Conservation (phyloP, 2,329 filamentous ascomycete species). For the Colletotrichum costaricense region DNA sequence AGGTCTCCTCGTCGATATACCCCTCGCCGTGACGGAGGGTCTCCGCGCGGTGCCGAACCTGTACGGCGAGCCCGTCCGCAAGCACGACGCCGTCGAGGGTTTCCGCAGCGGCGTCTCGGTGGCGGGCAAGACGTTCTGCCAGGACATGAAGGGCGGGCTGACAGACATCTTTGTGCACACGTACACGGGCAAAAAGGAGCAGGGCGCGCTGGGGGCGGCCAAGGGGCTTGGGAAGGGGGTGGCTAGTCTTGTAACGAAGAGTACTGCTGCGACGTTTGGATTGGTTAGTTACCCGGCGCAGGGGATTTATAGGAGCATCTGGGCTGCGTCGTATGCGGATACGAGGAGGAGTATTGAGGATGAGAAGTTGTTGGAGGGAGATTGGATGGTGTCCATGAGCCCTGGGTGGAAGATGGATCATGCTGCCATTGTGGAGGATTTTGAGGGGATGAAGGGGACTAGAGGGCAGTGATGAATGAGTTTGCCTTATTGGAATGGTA, state of each 20-base stretch:
- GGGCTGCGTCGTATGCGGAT: constrained; percentile 18
- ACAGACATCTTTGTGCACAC: constrained; percentile 36
- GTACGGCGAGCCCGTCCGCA: constrained; percentile 34
- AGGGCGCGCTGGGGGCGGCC: constrained; percentile 28
- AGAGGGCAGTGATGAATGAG: not conserved
- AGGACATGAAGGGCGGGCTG: constrained; percentile 30
- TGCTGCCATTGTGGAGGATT: constrained; percentile 33
- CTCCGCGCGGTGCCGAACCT: constrained; percentile 36
- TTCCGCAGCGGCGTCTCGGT: constrained; percentile 36
- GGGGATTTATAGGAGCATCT: constrained; percentile 32
- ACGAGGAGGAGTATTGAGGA: constrained; percentile 28
- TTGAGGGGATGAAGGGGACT: constrained; percentile 26
- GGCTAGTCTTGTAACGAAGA: constrained; percentile 34
- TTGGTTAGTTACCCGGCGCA: constrained; percentile 36
- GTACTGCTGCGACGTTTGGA: constrained; percentile 30
- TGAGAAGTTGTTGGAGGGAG: constrained; percentile 29
- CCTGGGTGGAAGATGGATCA: constrained; percentile 30
- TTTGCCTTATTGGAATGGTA: not conserved
- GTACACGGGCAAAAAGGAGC: constrained; percentile 33
- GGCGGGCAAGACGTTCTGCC: constrained; percentile 31
- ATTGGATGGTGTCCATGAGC: constrained; percentile 34
- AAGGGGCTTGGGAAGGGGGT: constrained; percentile 35
- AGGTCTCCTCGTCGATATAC: constrained; percentile 61
- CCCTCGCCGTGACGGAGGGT: constrained; percentile 36
- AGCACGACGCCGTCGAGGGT: constrained; percentile 26